These are phyloP conservation scores for Fusarium pseudonygamai DNA, from an alignment of 2,329 filamentous ascomycete genomes.

Conservation along the genomic window DNA sequence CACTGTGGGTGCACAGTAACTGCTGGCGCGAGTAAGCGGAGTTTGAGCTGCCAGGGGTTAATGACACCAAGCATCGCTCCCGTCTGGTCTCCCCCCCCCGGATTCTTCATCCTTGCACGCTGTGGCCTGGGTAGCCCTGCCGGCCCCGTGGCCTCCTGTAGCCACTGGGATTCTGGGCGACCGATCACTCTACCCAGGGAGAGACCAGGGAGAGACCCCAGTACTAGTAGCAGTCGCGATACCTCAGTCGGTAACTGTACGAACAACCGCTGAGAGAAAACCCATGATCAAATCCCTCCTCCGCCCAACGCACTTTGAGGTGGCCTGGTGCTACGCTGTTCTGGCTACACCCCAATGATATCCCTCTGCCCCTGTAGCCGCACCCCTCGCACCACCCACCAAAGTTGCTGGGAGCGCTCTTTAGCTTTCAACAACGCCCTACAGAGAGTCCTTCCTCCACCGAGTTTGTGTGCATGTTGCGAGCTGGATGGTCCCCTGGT, in stretches of 20 bases:
- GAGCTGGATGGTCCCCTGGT: conserved; percentile 40
- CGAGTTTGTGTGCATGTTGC: conserved; percentile 30
- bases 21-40: conserved; percentile 41
- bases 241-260: conserved; percentile 4
- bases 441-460: conserved; percentile 39
- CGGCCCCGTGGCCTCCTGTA: conserved; percentile 31
- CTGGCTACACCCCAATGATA: conserved; percentile 41
- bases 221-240: conserved; percentile 14
- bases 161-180: conserved; percentile 27
- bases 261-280: conserved; percentile 35
- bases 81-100: conserved; percentile 31
- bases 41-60: conserved; percentile 30
- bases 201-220: conserved; percentile 25
- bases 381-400: conserved; percentile 43
- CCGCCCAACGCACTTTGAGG: conserved; percentile 33
- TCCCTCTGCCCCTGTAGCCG: conserved; percentile 32
- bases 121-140: conserved; percentile 31
- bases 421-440: conserved; percentile 17
- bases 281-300: conserved; percentile 41
- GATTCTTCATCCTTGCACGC: conserved; percentile 27
- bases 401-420: conserved; percentile 29
- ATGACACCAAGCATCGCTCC: conserved; percentile 41
- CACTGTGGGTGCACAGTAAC: conserved; percentile 29
- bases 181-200: conserved; percentile 31
- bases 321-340: conserved; percentile 47